Evolutionary conservation across 2,329 filamentous ascomycete genomes (phyloP), one percentile per base, ranked within the genome.

Genomic region (Ophiostoma ips): DNA sequence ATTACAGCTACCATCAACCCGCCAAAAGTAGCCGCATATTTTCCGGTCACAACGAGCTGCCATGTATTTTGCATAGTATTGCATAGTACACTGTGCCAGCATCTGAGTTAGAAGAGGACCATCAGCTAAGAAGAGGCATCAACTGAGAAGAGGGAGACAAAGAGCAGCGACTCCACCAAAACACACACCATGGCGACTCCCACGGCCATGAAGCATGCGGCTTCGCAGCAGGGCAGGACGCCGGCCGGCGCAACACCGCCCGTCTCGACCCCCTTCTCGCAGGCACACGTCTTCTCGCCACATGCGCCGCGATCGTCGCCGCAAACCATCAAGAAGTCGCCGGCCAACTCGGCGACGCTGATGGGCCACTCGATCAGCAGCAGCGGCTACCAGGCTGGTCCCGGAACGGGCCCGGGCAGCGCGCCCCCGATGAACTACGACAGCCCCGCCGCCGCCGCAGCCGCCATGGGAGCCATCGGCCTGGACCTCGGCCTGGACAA

Each of bases 311-410:
- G 71, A 47, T 79, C 77, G 9, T 83, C 79, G 48, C 79, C 79
- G 4, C 77, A 82, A 61, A 75, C 79, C 50, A 67, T 81, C 37
- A 79, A 77, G 65, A 79, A 79, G 58, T 81, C 77, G 7, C 77
- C 79, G 1, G 77, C 76, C 12, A 72, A 71, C 37, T 64, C 66
- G 38, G 70, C 69, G 12, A 70, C 66, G 1, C 59, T 77, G 53
- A 68, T 71, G 61, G 68, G 68, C 6, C 71, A 74, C 50, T 62
- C 67, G 5, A 64, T 65, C 7, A 56, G 53, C 36, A 55, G 50
- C 37, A 41, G 48, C 9, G 55, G 55, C 24, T 34, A 48, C 1
- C 35, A 43, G 0, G 46, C 46, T 2, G 52, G 54, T 13, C 35
- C 40, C 6, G 47, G 43, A 5, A 48, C 50, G 1, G 40, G 28